Base-by-base conservation (phyloP, 768 basidiomycete genomes). In the Hygrophoropsis aurantiaca region DNA sequence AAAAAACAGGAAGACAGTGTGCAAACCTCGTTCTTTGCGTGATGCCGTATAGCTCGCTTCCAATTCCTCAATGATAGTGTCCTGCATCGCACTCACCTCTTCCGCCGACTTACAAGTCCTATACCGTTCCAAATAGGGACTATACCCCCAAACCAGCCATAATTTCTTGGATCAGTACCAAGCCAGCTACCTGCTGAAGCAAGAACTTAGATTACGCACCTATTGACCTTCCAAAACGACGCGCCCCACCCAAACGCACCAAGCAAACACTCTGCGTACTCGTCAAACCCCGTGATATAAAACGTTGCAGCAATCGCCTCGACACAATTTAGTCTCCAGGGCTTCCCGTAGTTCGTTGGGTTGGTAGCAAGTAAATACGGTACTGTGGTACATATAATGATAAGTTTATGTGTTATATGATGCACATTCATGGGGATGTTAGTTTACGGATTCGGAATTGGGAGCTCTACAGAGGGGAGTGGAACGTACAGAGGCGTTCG, bases 341-440 rank as follows among this genome's bases (percentile, higher is more conserved):
- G 97, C 64, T 92, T 94, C 9, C 97, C 97, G 56, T 98, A 99
- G 68, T 99, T 99, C 9, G 93, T 93, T 0, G 95, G 94, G 64
- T 99, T 99, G 1, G 93, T 88, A 0, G 97, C 97, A 36, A 98
- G 66, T 16, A 99, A 80, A 63, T 95, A 98, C 0, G 97, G 97
- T 23, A 99, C 95, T 99, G 21, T 13, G n/a, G n/a, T 15, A 25
- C 40, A 11, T 21, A n/a, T n/a, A n/a, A n/a, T 2, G 30, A n/a
- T 23, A 26, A 16, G 39, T 30, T 25, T 15, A 3, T n/a, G 21
- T 24, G n/a, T 46, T 30, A 32, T 15, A 18, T 1, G 19, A 40
- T 33, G 18, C 20, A 4, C 9, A 44, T 99, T 99, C 9, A 93
- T 93, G 0, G 95, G 94, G 64, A 98, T 99, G 1, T 92, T 88